A percentile compares a stretch with the other conserved stretches of the same genome.
Evolutionary conservation across 1,139 yeast genomes (phyloP).

Genomic region (Geotrichum armillariae): DNA sequence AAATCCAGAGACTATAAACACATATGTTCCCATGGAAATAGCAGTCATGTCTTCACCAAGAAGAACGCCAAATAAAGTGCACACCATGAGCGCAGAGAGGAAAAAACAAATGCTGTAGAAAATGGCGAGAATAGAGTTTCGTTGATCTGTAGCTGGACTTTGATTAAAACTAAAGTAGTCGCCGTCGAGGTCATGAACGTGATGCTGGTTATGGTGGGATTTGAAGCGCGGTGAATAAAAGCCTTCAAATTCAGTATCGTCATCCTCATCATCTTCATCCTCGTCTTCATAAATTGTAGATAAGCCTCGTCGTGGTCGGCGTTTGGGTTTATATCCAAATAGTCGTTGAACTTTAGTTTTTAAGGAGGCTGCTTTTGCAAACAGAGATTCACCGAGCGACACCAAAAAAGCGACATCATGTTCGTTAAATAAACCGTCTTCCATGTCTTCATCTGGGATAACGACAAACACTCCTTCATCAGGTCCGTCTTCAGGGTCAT

Average conservation of each 20-base stretch:
- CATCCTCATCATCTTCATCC: constrained; percentile 24
- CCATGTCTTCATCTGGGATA: constrained; percentile 36
- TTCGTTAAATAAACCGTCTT: constrained; percentile 36
- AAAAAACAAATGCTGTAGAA: constrained; percentile 47
- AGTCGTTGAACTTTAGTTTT: constrained; percentile 30
- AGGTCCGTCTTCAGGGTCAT: constrained; percentile 56
- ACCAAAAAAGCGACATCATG: constrained; percentile 37
- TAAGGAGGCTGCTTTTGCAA: constrained; percentile 13
- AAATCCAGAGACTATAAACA: constrained; percentile 36
- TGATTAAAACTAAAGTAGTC: constrained; percentile 14
- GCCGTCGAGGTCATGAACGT: constrained; percentile 8
- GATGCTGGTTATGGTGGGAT: constrained; percentile 23
- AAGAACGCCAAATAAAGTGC: constrained; percentile 49
- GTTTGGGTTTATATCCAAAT: constrained; percentile 25
- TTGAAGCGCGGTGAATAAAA: constrained; percentile 30
- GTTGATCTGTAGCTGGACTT: constrained; percentile 32
- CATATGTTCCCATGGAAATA: constrained; percentile 31
- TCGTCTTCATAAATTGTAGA: constrained; percentile 20
- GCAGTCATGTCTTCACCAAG: constrained; percentile 38
- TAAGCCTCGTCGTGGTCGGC: constrained; percentile 21
- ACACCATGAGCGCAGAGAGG: constrained; percentile 47
- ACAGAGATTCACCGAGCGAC: constrained; percentile 34
- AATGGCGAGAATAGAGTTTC: constrained; percentile 50
- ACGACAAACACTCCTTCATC: constrained; percentile 39
- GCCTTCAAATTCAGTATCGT: constrained; percentile 21